Evolutionary conservation across 352 stramenopile genomes (phyloP).

Genomic region (Pythium dissimile): DNA sequence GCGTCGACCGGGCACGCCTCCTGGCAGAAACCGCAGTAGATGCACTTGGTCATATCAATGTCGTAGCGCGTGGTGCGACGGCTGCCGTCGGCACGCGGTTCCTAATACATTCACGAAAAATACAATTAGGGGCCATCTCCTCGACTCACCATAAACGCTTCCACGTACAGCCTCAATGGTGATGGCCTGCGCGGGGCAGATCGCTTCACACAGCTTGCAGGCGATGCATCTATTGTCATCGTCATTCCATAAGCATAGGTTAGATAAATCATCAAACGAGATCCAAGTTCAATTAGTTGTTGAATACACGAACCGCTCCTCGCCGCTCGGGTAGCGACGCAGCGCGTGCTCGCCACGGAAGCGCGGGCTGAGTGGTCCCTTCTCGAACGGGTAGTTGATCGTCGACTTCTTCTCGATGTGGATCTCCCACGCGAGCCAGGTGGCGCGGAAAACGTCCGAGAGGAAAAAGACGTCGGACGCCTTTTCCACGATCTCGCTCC

Average conservation of each 20-base stretch:
- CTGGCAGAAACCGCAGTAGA: conserved; percentile 98
- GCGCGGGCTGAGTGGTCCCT: conserved; percentile 93
- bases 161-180: conserved; percentile 95
- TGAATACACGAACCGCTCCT: conserved; percentile 88
- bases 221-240: conserved; percentile 92
- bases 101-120: conserved; percentile 30
- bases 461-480: conserved; percentile 84
- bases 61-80: conserved; percentile 99
- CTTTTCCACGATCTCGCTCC: conserved; percentile 75
- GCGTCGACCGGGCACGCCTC: conserved; percentile 98
- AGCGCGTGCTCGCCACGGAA: conserved; percentile 99
- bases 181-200: conserved; percentile 99
- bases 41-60: conserved; percentile 99
- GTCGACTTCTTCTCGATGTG: conserved; percentile 93
- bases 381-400: conserved; percentile 99
- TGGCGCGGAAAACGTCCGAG: conserved; percentile 72
- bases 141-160: too few relatives aligned
- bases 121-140: too few relatives aligned
- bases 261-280: too few relatives aligned
- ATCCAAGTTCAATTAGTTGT: neutral
- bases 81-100: conserved; percentile 95
- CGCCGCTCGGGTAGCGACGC: conserved; percentile 97
- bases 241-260: too few relatives aligned
- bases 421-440: conserved; percentile 78
- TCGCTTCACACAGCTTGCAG: conserved; percentile 99